These are phyloP conservation scores for Aegilops speltoides DNA, from an alignment of 176 grass and related monocot species.

Conservation along the genomic window DNA sequence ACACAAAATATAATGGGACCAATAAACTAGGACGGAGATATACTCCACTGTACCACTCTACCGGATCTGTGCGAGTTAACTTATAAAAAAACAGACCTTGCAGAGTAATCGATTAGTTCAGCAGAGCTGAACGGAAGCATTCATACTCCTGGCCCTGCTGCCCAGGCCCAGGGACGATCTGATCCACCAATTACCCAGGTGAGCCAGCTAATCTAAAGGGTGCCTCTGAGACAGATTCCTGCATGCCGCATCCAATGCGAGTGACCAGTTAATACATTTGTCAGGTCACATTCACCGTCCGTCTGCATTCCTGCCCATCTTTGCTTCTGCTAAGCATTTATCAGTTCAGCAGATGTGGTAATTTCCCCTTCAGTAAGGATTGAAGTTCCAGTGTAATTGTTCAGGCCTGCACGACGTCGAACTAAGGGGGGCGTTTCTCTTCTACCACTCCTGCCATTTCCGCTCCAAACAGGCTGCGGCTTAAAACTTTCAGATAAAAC, in stretches of 20 bases:
- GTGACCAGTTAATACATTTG: background rate
- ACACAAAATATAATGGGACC: no score
- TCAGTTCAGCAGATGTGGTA: background rate
- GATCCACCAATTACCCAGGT: background rate
- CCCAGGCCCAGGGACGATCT: background rate
- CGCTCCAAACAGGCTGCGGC: background rate
- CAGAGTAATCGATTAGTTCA: background rate
- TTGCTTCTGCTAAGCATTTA: background rate
- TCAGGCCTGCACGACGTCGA: background rate
- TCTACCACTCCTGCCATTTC: background rate
- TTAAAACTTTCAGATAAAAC: background rate
- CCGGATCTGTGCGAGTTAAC: no score
- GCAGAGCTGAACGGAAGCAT: background rate
- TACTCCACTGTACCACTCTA: no score
- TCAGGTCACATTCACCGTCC: background rate
- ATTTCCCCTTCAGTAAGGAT: background rate
- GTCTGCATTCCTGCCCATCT: background rate
- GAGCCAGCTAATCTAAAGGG: background rate
- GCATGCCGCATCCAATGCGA: background rate
- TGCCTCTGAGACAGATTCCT: background rate
- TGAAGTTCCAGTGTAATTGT: background rate
- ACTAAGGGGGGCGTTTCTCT: background rate
- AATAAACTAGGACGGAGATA: no score
- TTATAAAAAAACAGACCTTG: no score
- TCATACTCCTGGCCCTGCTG: background rate